phyloP scores from a whole-genome alignment of 1,139 yeast species.

The Diutina rugosa region DNA sequence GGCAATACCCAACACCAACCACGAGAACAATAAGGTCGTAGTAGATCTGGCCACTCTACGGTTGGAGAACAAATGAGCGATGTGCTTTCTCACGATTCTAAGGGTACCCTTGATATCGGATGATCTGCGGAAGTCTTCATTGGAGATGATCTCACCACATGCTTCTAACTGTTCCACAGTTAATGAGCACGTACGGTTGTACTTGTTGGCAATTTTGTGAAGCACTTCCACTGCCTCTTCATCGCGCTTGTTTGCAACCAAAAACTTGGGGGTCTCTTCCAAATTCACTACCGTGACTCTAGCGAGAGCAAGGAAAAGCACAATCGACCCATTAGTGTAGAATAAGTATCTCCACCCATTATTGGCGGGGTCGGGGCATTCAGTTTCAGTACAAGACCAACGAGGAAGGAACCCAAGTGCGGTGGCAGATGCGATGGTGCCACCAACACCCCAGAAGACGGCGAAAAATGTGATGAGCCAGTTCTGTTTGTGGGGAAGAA shows the following conservation, averaged over 20 bases:
- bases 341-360: conserved; percentile 1
- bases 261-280: conserved; percentile 46
- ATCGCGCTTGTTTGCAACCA: conserved; percentile 39
- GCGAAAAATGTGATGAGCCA: conserved; percentile 1
- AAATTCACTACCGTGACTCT: conserved; percentile 34
- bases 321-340: conserved; percentile 8
- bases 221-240: conserved; percentile 31
- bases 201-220: conserved; percentile 24
- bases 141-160: conserved; percentile 26
- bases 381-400: not conserved
- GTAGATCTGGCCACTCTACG: conserved; percentile 27
- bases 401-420: not conserved
- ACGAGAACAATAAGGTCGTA: conserved; percentile 22
- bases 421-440: not conserved
- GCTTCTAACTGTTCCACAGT: conserved; percentile 30
- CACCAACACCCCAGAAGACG: conserved; percentile 1
- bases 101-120: conserved; percentile 2
- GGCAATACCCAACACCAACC: conserved; percentile 16
- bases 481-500: not conserved
- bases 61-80: conserved; percentile 23
- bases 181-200: conserved; percentile 27
- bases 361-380: not conserved
- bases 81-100: conserved; percentile 13
- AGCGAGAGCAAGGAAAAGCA: conserved; percentile 31
- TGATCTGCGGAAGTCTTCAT: conserved; percentile 7